Conservation (phyloP, 257 asterid genomes). For the Nicotiana otophora region DNA sequence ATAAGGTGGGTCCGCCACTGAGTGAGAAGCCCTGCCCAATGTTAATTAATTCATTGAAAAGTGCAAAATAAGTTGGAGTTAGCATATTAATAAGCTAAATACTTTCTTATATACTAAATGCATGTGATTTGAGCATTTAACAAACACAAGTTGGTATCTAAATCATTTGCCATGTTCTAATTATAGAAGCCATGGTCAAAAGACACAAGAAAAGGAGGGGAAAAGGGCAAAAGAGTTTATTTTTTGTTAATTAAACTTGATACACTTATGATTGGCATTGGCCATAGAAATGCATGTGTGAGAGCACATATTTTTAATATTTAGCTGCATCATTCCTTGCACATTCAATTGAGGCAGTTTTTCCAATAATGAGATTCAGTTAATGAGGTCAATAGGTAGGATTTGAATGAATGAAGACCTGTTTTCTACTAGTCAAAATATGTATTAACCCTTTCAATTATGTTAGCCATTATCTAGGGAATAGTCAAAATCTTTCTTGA, state of each 20-base stretch:
- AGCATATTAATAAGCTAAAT: neutral
- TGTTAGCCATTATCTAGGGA: constrained; percentile 11
- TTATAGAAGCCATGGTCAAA: constrained; percentile 10
- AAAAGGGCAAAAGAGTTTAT: neutral
- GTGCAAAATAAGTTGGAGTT: neutral
- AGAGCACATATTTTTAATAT: neutral
- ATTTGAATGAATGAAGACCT: constrained; percentile 41
- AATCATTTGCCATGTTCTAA: constrained; percentile 4
- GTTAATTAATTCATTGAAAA: neutral
- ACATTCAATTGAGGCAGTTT: constrained; percentile 26
- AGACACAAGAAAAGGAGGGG: neutral
- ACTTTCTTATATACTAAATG: neutral
- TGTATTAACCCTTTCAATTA: constrained; percentile 5
- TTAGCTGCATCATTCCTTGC: constrained; percentile 19
- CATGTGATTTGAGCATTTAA: neutral
- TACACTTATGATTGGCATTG: constrained; percentile 12
- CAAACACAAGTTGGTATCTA: constrained; percentile 4
- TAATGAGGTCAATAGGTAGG: constrained; percentile 33
- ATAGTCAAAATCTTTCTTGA: constrained; percentile 26
- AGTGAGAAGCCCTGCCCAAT: no score
- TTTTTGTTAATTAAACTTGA: neutral
- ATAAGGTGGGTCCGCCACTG: no score
- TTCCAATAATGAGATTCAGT: constrained; percentile 36
- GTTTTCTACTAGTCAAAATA: neutral
- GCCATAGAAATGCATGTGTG: constrained; percentile 12